These are phyloP conservation scores for Lipomyces sp. DNA, from an alignment of 805 yeast genomes.

Conservation along the genomic window DNA sequence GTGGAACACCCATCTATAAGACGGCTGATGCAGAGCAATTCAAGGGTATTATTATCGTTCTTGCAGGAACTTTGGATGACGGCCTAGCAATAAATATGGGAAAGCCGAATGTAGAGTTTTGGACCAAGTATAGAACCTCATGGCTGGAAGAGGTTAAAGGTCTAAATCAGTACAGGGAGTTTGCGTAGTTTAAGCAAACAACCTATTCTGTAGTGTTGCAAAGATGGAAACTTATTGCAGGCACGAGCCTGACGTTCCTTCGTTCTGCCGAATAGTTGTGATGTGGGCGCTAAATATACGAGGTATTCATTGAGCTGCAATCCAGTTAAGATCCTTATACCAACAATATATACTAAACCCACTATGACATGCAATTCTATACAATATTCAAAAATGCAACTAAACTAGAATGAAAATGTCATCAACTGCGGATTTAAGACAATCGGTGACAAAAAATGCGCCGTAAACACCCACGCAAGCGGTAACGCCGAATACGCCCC, in stretches of 20 bases:
- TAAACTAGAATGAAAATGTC: slow-evolving; percentile 29
- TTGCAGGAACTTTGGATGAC: background rate
- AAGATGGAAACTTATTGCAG: background rate
- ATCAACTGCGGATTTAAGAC: slow-evolving; percentile 32
- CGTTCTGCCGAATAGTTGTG: background rate
- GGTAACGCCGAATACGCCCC: slow-evolving; percentile 25
- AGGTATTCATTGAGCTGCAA: background rate
- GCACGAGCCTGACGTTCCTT: background rate
- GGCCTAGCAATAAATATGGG: background rate
- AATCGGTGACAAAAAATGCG: slow-evolving; percentile 29
- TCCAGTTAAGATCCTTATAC: too few species aligned
- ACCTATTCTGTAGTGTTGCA: background rate
- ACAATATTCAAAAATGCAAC: background rate
- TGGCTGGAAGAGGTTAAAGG: background rate
- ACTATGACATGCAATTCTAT: background rate
- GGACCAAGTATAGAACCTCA: background rate
- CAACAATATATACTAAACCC: background rate
- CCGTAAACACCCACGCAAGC: slow-evolving; percentile 27
- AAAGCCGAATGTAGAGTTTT: background rate
- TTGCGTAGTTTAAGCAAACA: background rate
- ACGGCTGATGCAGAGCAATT: background rate
- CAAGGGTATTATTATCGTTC: background rate
- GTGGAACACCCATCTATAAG: background rate
- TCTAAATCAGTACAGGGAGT: background rate
- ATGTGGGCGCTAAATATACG: background rate